A percentile compares a stretch with the other conserved stretches of the same genome.
These are phyloP conservation scores for Quercus variabilis DNA, from an alignment of 306 rosid genomes.

Conservation along the genomic window DNA sequence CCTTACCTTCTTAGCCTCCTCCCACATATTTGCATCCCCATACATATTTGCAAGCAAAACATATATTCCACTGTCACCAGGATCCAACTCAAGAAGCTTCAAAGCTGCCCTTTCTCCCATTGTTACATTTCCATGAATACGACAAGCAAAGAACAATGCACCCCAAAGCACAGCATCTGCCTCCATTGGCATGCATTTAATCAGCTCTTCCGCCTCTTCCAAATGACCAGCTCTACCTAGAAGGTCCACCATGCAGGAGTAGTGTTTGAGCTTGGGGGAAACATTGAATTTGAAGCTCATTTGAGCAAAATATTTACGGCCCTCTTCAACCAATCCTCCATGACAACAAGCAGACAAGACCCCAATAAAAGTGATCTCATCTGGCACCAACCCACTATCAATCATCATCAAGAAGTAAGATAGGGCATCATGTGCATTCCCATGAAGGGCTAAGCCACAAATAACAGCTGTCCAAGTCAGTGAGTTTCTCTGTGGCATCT, in stretches of 20 bases:
- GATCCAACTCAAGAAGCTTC: slow-evolving; percentile 78
- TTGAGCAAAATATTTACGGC: slow-evolving; percentile 55
- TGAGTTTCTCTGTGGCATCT: slow-evolving; percentile 64
- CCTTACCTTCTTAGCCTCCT: slow-evolving; percentile 45
- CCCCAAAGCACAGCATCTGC: slow-evolving; percentile 80
- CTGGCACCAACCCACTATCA: slow-evolving; percentile 54
- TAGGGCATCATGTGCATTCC: slow-evolving; percentile 56
- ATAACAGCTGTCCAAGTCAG: slow-evolving; percentile 88
- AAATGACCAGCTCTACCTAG: slow-evolving; percentile 76
- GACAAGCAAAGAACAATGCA: slow-evolving; percentile 75
- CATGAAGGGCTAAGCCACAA: slow-evolving; percentile 72
- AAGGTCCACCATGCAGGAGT: slow-evolving; percentile 88
- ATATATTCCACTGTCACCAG: slow-evolving; percentile 66
- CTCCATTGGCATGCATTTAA: slow-evolving; percentile 54
- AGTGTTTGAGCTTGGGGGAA: slow-evolving; percentile 60
- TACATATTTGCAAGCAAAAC: slow-evolving; percentile 67
- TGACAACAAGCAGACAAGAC: slow-evolving; percentile 85
- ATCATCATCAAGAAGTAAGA: slow-evolving; percentile 67
- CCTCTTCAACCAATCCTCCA: slow-evolving; percentile 78
- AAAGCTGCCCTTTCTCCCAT: slow-evolving; percentile 70
- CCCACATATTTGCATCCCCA: slow-evolving; percentile 66
- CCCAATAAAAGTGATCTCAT: slow-evolving; percentile 81
- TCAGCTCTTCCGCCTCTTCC: slow-evolving; percentile 70
- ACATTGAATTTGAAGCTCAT: slow-evolving; percentile 48
- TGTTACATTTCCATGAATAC: slow-evolving; percentile 47